Base-by-base conservation (phyloP, 2,329 filamentous ascomycete genomes). In the Rhinocladiella mackenziei region DNA sequence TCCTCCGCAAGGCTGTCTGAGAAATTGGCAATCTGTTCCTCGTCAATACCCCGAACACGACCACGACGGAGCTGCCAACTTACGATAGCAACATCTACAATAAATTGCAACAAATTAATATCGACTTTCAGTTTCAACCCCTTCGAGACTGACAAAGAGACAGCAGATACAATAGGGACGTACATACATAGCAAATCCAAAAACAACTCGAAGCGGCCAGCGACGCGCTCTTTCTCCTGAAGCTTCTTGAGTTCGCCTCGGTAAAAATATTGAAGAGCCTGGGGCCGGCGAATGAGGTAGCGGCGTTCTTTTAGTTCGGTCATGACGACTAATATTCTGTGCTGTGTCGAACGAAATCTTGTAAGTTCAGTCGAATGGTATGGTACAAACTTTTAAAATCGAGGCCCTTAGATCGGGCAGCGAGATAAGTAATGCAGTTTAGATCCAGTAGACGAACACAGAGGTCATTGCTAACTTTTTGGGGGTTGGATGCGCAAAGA, bases 131-230 rank as follows among this genome's bases (percentile, higher is more conserved):
- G n/a, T n/a, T n/a, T n/a, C n/a, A n/a, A n/a, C n/a, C n/a, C n/a
- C n/a, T n/a, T n/a, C n/a, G n/a, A n/a, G n/a, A n/a, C n/a, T n/a
- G n/a, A n/a, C n/a, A n/a, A n/a, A n/a, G n/a, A n/a, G n/a, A n/a
- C n/a, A n/a, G n/a, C n/a, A n/a, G n/a, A n/a, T n/a, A n/a, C n/a
- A n/a, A n/a, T n/a, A n/a, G n/a, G n/a, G n/a, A n/a, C n/a, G n/a
- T n/a, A n/a, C 38, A 73, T 69, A 63, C 71, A 74, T 6, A 74
- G 58, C 28, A 74, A 57, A 41, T 74, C 71, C 1, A 74, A 66
- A 45, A 74, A 74, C 20, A 74, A 64, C 55, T 73, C 71, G 43
- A 74, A 74, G 11, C 71, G 68, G 2, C 63, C 62, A 9, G 69
- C 70, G 52, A 69, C 65, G 19, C 70, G 62, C 54, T 72, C 69